Evolutionary conservation across 2,329 filamentous ascomycete species (phyloP).

Genomic region (Phaeosphaeriaceae sp.): DNA sequence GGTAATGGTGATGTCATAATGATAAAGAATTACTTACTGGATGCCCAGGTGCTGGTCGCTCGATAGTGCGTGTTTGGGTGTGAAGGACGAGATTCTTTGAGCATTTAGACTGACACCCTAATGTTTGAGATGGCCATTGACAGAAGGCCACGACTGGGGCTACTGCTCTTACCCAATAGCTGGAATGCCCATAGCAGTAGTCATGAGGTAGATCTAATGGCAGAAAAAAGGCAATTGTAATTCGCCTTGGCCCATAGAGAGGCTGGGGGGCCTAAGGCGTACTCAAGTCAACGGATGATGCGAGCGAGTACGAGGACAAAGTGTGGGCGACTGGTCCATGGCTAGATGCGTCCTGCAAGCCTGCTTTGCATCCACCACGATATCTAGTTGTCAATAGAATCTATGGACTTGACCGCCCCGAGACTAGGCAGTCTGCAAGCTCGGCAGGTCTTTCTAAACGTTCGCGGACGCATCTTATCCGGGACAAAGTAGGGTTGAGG

Average conservation of each 20-base stretch:
- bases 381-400: not conserved
- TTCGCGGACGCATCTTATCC: constrained; percentile 13
- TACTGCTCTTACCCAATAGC: no score
- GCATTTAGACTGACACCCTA: not conserved
- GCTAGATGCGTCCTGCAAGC: not conserved
- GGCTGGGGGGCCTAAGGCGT: not conserved
- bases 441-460: constrained; percentile 2
- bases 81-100: not conserved
- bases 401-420: not conserved
- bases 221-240: no score
- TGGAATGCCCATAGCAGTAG: no score
- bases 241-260: not conserved
- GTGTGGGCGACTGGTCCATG: not conserved
- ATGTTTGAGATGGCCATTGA: no score
- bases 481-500: constrained; percentile 7
- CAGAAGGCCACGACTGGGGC: no score
- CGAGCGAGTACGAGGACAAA: not conserved
- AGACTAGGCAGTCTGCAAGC: not conserved
- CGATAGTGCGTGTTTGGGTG: not conserved
- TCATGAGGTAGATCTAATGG: no score
- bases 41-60: no score
- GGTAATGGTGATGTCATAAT: not conserved
- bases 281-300: not conserved
- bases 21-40: no score
- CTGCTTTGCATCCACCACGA: not conserved